Evolutionary conservation across 1,139 yeast genomes (phyloP).

Genomic region (Sugiyamaella xylanicola): DNA sequence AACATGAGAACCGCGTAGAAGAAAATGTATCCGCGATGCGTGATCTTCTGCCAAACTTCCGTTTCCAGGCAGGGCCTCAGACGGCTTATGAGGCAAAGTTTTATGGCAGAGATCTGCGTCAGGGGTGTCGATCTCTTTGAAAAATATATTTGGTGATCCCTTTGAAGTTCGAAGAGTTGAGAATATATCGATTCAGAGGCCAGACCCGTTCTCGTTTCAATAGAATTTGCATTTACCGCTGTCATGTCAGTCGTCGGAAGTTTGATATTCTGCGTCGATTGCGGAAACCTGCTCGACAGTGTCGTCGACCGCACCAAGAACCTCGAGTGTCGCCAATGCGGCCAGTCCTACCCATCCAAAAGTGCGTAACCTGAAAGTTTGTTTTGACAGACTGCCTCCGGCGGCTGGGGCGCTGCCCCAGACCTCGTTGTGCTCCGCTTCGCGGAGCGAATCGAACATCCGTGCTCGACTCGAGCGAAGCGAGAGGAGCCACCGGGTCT

Average conservation of each 20-base stretch:
- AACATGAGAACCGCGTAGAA: slow-evolving; percentile 18
- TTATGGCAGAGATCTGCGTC: not conserved
- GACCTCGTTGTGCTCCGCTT: not conserved
- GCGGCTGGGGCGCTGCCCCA: no score
- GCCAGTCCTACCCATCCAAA: slow-evolving; percentile 53
- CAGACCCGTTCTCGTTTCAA: no score
- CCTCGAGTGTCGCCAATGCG: slow-evolving; percentile 68
- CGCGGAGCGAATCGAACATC: no score
- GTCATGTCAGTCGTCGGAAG: slow-evolving; percentile 93
- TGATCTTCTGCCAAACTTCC: slow-evolving; percentile 2
- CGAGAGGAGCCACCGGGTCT: not conserved
- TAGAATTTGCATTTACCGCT: not conserved
- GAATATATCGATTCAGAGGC: no score
- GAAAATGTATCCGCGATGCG: slow-evolving; percentile 6
- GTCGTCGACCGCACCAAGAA: slow-evolving; percentile 50
- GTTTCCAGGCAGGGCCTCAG: no score
- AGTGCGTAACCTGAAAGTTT: slow-evolving; percentile 30
- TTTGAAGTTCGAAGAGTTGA: not conserved
- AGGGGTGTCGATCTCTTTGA: not conserved
- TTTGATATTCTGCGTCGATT: slow-evolving; percentile 87
- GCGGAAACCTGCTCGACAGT: slow-evolving; percentile 86
- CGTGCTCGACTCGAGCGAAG: not conserved
- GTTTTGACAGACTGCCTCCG: not conserved
- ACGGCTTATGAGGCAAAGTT: no score
- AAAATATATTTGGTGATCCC: slow-evolving; percentile 7